A percentile compares a stretch with the other conserved stretches of the same genome.
phyloP scores from a whole-genome alignment of 2,329 filamentous ascomycete species.

The Eutypella sp. region DNA sequence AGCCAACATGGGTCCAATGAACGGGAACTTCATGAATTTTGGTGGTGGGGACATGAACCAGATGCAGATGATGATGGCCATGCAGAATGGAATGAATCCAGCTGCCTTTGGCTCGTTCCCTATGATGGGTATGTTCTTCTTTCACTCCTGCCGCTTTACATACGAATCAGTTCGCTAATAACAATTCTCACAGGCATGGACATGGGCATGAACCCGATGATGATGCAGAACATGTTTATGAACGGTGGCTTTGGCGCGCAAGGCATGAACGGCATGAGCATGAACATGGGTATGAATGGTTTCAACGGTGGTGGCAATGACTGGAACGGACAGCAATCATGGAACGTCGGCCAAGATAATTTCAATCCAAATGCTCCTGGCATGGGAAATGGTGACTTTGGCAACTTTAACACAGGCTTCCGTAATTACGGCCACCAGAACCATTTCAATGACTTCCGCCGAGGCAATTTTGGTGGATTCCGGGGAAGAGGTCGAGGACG shows the following conservation, averaged over 20 bases:
- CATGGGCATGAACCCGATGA: slow-evolving; percentile 80
- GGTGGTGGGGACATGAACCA: slow-evolving; percentile 65
- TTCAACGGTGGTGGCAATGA: slow-evolving; percentile 68
- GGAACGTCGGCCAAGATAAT: slow-evolving; percentile 85
- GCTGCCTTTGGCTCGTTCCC: slow-evolving; percentile 55
- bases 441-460: slow-evolving; percentile 73
- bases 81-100: slow-evolving; percentile 63
- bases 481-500: slow-evolving; percentile 62
- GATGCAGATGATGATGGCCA: slow-evolving; percentile 77
- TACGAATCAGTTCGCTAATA: slow-evolving; percentile 26
- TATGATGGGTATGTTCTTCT: slow-evolving; percentile 75
- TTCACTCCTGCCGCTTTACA: background rate
- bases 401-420: slow-evolving; percentile 72
- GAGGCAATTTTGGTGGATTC: slow-evolving; percentile 64
- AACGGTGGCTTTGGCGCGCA: slow-evolving; percentile 68
- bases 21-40: slow-evolving; percentile 56
- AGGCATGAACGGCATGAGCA: slow-evolving; percentile 68
- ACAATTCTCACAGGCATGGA: slow-evolving; percentile 59
- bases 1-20: slow-evolving; percentile 28
- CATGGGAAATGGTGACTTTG: slow-evolving; percentile 77
- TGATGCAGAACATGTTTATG: slow-evolving; percentile 74
- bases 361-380: slow-evolving; percentile 80
- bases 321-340: slow-evolving; percentile 77
- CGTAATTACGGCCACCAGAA: slow-evolving; percentile 75
- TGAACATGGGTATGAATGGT: slow-evolving; percentile 71